Evolutionary conservation across 140 eudicot species (phyloP), one percentile per base, ranked within the genome.

Genomic region (Anethum foeniculum): DNA sequence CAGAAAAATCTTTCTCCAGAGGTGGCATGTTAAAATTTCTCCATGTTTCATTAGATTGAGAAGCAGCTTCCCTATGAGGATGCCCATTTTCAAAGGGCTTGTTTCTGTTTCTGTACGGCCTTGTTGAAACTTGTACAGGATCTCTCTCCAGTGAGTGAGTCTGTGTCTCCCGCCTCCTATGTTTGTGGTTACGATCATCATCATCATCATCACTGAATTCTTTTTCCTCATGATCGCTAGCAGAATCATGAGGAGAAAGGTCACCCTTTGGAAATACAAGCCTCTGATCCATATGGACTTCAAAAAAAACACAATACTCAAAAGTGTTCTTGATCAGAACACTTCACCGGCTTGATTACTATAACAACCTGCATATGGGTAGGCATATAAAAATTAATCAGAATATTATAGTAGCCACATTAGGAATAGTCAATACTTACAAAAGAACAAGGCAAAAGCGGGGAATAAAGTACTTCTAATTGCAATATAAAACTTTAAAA

Each of bases 151-250:
- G 64, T 67, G 96, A 95, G 48, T 89, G 97, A 79, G 93, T 86
- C 81, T 81, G 82, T 76, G 84, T 81, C 58, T 90, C 99, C 83
- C 91, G 86, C 83, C 97, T 90, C 78, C 99, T 97, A 83, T 95
- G 99, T 86, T 95, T 95, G 87, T 95, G 99, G 87, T 95, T 95
- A 80, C 99, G 99, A 87, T 95, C 99, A 86, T 95, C 98, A 76
- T 94, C 99, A 36, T 95, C 98, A 41, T 92, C 98, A 83, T 94
- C 98, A 82, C 97, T 95, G 77, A 92, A 85, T 88, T 92, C 97
- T 82, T 91, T 95, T 76, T 95, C 99, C 79, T 91, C 93, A 12
- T 90, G 89, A 83, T 95, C 97, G 83, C 88, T 88, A 72, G 80
- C 85, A 65, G 82, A 83, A 80, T 89, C 83, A 69, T 93, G 81